phyloP scores from a whole-genome alignment of 352 stramenopile species.

The Thalassiosira mediterranea region DNA sequence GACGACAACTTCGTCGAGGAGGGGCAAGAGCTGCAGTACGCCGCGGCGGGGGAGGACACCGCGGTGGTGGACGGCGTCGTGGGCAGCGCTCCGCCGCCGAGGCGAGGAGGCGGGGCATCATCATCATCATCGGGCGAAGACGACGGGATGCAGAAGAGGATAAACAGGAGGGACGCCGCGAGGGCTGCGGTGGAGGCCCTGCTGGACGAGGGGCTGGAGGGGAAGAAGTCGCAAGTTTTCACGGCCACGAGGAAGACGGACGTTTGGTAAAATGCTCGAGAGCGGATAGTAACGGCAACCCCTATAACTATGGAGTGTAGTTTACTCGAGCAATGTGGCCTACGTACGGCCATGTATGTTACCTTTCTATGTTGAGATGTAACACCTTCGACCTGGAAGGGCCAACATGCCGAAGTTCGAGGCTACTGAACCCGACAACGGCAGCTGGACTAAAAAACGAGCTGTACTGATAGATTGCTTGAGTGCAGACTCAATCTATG shows the following conservation, averaged over 20 bases:
- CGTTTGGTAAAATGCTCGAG: constrained; percentile 11
- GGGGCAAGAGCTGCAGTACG: constrained; percentile 54
- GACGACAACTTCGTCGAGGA: constrained; percentile 80
- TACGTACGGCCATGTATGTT: too few relatives aligned
- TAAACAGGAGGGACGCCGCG: constrained; percentile 80
- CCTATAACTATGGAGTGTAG: too few relatives aligned
- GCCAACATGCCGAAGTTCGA: too few relatives aligned
- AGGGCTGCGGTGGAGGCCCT: constrained; percentile 66
- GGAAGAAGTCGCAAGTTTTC: constrained; percentile 61
- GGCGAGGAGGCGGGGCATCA: too few relatives aligned
- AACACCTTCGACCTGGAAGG: too few relatives aligned
- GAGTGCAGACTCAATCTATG: too few relatives aligned
- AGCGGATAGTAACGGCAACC: too few relatives aligned
- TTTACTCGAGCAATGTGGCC: too few relatives aligned
- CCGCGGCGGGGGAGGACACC: constrained; percentile 25
- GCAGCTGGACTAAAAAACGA: too few relatives aligned
- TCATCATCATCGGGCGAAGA: constrained; percentile 9
- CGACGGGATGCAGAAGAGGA: constrained; percentile 42
- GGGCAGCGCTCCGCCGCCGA: not conserved
- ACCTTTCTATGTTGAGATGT: too few relatives aligned
- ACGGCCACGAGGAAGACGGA: not conserved
- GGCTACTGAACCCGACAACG: too few relatives aligned
- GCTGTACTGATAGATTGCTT: too few relatives aligned
- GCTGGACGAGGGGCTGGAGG: constrained; percentile 57
- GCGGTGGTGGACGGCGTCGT: constrained; percentile 27